Evolutionary conservation across 352 stramenopile species (phyloP), one percentile per base, ranked within the genome.

Genomic region (Phytophthora cryptogea): DNA sequence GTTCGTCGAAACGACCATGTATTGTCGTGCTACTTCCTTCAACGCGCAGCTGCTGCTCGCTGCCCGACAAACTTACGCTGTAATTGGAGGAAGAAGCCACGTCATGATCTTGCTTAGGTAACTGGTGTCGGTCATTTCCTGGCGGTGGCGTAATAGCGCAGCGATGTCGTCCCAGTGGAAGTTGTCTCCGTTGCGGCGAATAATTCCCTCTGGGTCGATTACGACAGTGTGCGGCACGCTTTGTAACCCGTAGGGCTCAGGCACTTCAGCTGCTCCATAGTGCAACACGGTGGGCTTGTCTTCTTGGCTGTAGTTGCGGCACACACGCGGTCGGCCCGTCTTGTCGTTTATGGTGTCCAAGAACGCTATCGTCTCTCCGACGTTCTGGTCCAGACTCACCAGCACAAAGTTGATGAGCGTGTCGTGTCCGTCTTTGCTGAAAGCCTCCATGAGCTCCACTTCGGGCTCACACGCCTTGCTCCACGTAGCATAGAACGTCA

Each of bases 401-500:
- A 89, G 68, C 48, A 87, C 70, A 51, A 89, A 87, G 63, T 87
- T 87, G 48, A 72, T 61, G 17, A 76, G 46, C 52, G 68, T 73
- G 68, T 74, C 32, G 54, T 81, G 63, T 14, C 57, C 70, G 54
- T 56, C 61, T 57, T 88, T 89, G 53, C 73, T 88, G 59, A 78
- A 83, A 2, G 67, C 57, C 40, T 88, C 75, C 51, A 89, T 81
- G 32, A 70, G 41, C 57, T 86, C 77, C 32, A 88, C 73, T 27
- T 86, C 78, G 3, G 68, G 54, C 17, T 70, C 61, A 36, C 78
- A 85, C 17, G 75, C 74, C 26, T 70, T 75, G 66, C 77, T 85
- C 80, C 77, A 89, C 31, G 79, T 89, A 13, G 75, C 77, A 64
- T 86, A 88, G 50, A 88, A 85, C 20, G 82, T 76, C 62, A 85